Percentiles rank a stretch among this genome's conserved stretches.
Evolutionary conservation across 305 asterid species (phyloP).

Genomic region (Caryopteris hybrid): DNA sequence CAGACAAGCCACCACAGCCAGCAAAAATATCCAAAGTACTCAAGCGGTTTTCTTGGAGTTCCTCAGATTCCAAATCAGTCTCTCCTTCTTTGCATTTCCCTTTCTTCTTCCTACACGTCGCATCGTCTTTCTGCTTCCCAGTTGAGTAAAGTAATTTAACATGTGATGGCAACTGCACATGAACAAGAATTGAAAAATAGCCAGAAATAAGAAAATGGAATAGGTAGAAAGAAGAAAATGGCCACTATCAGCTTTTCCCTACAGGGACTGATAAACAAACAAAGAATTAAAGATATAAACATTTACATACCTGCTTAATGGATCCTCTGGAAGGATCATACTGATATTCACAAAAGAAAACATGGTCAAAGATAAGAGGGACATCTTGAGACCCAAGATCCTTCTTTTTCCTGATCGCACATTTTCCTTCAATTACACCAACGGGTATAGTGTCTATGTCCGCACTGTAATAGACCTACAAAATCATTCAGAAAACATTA

Average conservation of each 20-base stretch:
- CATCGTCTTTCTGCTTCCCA: slow-evolving; percentile 38
- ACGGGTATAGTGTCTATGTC: slow-evolving; percentile 58
- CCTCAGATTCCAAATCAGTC: slow-evolving; percentile 34
- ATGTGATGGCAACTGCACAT: slow-evolving; percentile 68
- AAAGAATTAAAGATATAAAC: neutral
- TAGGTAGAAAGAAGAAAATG: neutral
- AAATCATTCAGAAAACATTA: slow-evolving; percentile 20
- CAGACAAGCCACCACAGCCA: slow-evolving; percentile 95
- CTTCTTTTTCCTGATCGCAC: slow-evolving; percentile 76
- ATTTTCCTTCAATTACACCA: slow-evolving; percentile 67
- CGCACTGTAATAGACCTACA: slow-evolving; percentile 80
- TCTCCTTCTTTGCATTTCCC: slow-evolving; percentile 88
- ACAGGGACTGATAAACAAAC: neutral
- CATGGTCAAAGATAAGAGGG: slow-evolving; percentile 58
- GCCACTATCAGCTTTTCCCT: neutral
- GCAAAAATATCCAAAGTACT: slow-evolving; percentile 87
- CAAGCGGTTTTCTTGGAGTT: slow-evolving; percentile 37
- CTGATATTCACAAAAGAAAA: slow-evolving; percentile 76
- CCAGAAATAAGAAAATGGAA: slow-evolving; percentile 14
- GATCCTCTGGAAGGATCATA: slow-evolving; percentile 85
- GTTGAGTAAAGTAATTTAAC: slow-evolving; percentile 52
- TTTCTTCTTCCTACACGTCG: slow-evolving; percentile 54
- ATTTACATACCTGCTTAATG: slow-evolving; percentile 58
- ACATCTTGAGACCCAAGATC: slow-evolving; percentile 67
- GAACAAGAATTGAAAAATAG: slow-evolving; percentile 18